Conservation (phyloP, 108 stramenopile genomes). For the Epithemia pelagica region DNA sequence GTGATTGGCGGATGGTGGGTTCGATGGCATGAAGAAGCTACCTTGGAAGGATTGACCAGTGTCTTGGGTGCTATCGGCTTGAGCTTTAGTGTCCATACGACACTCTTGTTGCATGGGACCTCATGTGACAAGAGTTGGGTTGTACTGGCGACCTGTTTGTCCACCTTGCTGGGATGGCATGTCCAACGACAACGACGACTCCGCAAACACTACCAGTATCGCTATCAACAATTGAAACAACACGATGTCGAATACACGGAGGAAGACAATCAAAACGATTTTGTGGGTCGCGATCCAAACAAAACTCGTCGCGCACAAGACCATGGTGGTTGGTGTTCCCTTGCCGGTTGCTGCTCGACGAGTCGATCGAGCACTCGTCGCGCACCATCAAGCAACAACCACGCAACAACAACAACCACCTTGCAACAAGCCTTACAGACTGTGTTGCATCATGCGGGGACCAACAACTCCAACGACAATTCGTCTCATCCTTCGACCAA, state of each 20-base stretch:
- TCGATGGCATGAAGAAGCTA: constrained; percentile 1
- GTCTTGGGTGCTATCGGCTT: not conserved
- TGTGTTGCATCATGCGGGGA: not conserved
- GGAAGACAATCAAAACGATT: not conserved
- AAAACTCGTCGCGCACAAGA: not conserved
- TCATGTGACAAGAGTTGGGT: not conserved
- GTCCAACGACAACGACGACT: not conserved
- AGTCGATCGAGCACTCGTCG: not conserved
- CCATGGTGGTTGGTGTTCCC: too few species aligned
- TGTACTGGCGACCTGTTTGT: not conserved
- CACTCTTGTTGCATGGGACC: not conserved
- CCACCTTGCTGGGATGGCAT: not conserved
- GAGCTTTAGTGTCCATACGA: not conserved
- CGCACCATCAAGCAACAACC: not conserved
- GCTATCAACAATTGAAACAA: not conserved
- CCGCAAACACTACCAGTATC: not conserved
- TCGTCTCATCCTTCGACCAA: not conserved
- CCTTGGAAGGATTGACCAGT: not conserved
- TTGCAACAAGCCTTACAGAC: not conserved
- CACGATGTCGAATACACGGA: not conserved
- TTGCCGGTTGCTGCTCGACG: too few species aligned
- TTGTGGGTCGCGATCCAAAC: too few species aligned
- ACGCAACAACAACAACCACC: not conserved
- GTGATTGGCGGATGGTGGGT: not conserved
- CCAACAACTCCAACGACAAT: not conserved